These are phyloP conservation scores for Magnusiomyces sp. DNA, from an alignment of 1,139 yeast species.

Conservation along the genomic window DNA sequence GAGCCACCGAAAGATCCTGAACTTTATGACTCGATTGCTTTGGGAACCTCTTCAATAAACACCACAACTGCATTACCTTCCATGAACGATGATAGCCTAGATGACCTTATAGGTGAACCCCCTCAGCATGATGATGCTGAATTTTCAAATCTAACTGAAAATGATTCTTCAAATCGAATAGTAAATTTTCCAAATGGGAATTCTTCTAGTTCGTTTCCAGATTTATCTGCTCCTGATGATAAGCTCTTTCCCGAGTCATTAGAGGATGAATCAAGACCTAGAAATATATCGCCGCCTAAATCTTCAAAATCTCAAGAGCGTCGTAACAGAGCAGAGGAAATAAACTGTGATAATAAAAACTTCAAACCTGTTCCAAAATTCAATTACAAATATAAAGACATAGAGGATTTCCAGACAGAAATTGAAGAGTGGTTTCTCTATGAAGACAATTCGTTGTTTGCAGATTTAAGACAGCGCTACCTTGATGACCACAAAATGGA, in stretches of 20 bases:
- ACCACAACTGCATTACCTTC: too few species aligned
- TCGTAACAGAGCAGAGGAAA: slow-evolving; percentile 18
- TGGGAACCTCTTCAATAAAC: too few species aligned
- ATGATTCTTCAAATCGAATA: background rate
- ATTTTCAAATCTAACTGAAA: background rate
- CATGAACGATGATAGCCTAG: too few species aligned
- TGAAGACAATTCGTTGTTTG: slow-evolving; percentile 25
- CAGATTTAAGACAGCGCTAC: slow-evolving; percentile 13
- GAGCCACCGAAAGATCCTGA: too few species aligned
- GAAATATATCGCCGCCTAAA: slow-evolving; percentile 1
- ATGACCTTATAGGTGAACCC: too few species aligned
- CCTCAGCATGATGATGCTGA: background rate
- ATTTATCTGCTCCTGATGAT: slow-evolving; percentile 1
- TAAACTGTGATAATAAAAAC: slow-evolving; percentile 1
- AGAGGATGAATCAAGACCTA: background rate
- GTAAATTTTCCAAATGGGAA: slow-evolving; percentile 6
- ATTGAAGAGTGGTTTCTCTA: slow-evolving; percentile 33
- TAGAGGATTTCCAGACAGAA: slow-evolving; percentile 22
- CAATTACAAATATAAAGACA: slow-evolving; percentile 24
- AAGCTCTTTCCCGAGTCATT: background rate
- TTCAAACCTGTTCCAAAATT: slow-evolving; percentile 20
- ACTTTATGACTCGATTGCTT: too few species aligned
- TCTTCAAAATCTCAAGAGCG: slow-evolving; percentile 17
- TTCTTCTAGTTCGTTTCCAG: slow-evolving; percentile 4
- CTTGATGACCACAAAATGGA: slow-evolving; percentile 11